Evolutionary conservation across 257 asterid genomes (phyloP).

Genomic region (Schizonepeta tenuifolia): DNA sequence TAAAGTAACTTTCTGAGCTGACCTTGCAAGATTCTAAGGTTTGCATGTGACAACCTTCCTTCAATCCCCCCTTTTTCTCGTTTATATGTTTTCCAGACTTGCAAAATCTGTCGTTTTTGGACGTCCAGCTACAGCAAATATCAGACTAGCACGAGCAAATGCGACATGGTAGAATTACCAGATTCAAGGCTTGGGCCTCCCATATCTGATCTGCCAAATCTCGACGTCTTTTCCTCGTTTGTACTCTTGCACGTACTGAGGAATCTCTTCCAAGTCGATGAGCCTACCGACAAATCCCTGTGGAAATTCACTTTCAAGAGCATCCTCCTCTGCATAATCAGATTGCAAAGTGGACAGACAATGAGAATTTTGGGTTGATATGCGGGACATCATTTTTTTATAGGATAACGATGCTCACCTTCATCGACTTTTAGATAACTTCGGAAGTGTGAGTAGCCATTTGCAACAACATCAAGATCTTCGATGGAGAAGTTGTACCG

Average conservation of each 20-base stretch:
- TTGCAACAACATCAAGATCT: constrained; percentile 87
- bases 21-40: constrained; percentile 26
- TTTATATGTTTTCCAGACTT: constrained; percentile 19
- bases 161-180: constrained; percentile 17
- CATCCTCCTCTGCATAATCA: constrained; percentile 47
- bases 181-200: constrained; percentile 17
- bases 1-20: constrained; percentile 35
- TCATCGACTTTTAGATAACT: constrained; percentile 48
- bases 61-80: background rate
- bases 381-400: background rate
- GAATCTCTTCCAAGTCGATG: constrained; percentile 61
- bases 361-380: background rate
- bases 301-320: constrained; percentile 28
- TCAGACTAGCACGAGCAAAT: background rate
- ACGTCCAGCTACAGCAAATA: background rate
- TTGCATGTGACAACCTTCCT: constrained; percentile 34
- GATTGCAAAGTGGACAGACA: background rate
- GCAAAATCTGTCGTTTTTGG: constrained; percentile 23
- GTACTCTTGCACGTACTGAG: constrained; percentile 67
- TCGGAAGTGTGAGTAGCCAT: constrained; percentile 83
- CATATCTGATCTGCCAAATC: constrained; percentile 75
- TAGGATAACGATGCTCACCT: constrained; percentile 42
- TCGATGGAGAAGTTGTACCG: constrained; percentile 86
- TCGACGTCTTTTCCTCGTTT: constrained; percentile 81
- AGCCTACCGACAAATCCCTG: constrained; percentile 54